Evolutionary conservation across 306 rosid genomes (phyloP).

Genomic region (Lotus japonicus): DNA sequence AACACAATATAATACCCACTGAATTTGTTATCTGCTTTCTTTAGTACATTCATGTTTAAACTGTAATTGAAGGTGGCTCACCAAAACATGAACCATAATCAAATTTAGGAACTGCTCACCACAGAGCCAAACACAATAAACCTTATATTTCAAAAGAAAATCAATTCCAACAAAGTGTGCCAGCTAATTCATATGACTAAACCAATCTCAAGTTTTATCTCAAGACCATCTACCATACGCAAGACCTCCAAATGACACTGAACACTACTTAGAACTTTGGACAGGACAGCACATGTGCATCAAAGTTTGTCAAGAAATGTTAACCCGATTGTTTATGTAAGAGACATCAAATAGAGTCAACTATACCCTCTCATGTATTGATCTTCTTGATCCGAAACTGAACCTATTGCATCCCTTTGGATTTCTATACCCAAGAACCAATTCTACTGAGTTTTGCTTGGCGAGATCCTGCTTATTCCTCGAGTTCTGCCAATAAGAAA

Average conservation of each 20-base stretch:
- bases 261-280: too few relatives aligned
- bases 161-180: neutral
- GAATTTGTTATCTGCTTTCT: neutral
- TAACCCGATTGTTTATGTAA: neutral
- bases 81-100: neutral
- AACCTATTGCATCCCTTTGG: slow-evolving; percentile 22
- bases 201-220: neutral
- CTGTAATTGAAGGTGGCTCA: neutral
- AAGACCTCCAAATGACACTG: too few relatives aligned
- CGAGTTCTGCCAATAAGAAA: slow-evolving; percentile 28
- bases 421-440: slow-evolving; percentile 28
- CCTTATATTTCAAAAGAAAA: neutral
- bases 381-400: slow-evolving; percentile 24
- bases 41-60: neutral
- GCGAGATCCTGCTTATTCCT: slow-evolving; percentile 28
- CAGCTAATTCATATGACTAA: neutral
- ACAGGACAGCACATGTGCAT: neutral
- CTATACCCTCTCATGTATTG: slow-evolving; percentile 38
- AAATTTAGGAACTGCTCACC: neutral
- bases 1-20: neutral
- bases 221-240: neutral
- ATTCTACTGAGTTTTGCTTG: slow-evolving; percentile 19
- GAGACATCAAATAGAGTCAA: slow-evolving; percentile 12
- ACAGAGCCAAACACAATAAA: neutral
- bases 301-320: neutral